Evolutionary conservation across 1,284 basidiomycete genomes (phyloP).

Genomic region (Ustilago shanxiensis): DNA sequence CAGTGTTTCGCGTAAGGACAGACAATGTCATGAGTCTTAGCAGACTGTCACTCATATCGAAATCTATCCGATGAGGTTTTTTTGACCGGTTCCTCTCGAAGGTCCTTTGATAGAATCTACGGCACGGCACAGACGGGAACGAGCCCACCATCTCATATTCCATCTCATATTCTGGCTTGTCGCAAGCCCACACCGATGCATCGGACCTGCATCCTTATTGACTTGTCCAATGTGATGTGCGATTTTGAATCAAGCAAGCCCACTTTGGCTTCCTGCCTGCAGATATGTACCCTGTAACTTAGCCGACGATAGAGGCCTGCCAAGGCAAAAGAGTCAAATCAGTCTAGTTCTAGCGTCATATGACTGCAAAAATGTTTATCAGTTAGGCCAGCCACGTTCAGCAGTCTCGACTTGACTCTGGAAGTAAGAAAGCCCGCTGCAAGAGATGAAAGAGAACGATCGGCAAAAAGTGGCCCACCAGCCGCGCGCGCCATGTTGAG

Average conservation of each 20-base stretch:
- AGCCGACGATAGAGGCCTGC: not conserved
- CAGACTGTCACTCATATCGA: too few species aligned
- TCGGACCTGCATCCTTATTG: not conserved
- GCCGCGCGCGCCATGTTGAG: not conserved
- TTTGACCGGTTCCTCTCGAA: not conserved
- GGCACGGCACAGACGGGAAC: not conserved
- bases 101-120: not conserved
- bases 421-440: not conserved
- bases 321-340: too few species aligned
- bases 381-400: not conserved
- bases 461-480: not conserved
- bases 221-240: not conserved
- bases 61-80: not conserved
- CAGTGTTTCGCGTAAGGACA: not conserved
- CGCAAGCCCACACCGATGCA: not conserved
- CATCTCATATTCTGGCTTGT: too few species aligned
- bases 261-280: not conserved
- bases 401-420: not conserved
- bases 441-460: not conserved
- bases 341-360: not conserved
- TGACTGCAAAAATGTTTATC: too few species aligned
- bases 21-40: not conserved
- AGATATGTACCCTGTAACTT: not conserved
- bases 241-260: not conserved
- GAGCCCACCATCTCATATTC: too few species aligned